These are phyloP conservation scores for Lumnitzera racemosa DNA, from an alignment of 345 rosid genomes.

Conservation along the genomic window DNA sequence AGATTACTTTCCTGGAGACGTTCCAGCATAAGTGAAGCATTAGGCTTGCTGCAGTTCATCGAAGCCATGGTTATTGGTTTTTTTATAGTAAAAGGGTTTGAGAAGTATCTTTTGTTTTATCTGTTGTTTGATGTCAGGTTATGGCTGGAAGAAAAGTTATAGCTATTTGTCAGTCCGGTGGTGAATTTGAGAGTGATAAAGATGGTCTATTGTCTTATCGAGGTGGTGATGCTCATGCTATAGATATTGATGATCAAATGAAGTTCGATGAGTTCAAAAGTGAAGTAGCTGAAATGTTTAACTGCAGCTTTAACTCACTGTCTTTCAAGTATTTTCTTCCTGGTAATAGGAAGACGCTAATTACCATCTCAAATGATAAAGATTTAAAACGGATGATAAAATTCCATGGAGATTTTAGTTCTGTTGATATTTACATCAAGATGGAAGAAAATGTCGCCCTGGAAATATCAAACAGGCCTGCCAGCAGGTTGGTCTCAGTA, in stretches of 20 bases:
- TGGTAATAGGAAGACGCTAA: constrained; percentile 71
- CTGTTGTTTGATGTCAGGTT: constrained; percentile 14
- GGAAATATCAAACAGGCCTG: constrained; percentile 71
- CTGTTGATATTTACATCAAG: constrained; percentile 54
- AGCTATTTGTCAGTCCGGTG: constrained; percentile 65
- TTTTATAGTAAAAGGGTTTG: no score
- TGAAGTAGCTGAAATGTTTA: constrained; percentile 66
- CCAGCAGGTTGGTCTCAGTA: constrained; percentile 56
- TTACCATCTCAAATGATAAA: constrained; percentile 64
- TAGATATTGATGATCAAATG: constrained; percentile 49
- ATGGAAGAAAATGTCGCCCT: constrained; percentile 48
- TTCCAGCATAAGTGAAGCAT: no score
- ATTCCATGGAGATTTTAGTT: constrained; percentile 49
- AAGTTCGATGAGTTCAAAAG: constrained; percentile 47
- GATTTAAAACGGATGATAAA: constrained; percentile 56
- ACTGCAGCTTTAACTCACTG: constrained; percentile 27
- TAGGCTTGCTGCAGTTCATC: no score
- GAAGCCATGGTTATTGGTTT: no score
- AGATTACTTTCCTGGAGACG: no score
- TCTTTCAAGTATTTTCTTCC: constrained; percentile 83
- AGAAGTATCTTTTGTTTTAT: no score
- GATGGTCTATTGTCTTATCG: constrained; percentile 43
- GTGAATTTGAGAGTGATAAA: constrained; percentile 39
- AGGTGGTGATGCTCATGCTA: constrained; percentile 68
- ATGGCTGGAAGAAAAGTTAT: constrained; percentile 59